Percentiles rank a stretch among this genome's conserved stretches.
Evolutionary conservation across 2,329 filamentous ascomycete genomes (phyloP).

Genomic region (Cordyceps farinosa): DNA sequence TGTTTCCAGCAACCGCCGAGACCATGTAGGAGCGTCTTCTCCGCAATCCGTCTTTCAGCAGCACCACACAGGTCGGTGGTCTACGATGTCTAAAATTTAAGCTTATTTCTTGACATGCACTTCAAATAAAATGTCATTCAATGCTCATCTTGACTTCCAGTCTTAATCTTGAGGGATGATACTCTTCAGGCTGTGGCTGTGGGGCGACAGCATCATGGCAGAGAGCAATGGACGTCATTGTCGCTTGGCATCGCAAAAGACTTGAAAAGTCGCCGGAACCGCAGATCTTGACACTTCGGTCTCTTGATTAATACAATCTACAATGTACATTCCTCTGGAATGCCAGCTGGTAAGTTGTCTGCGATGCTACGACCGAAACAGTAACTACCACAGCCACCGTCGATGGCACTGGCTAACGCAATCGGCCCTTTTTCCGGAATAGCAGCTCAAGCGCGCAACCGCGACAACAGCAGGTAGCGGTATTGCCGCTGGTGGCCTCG

Average conservation of each 20-base stretch:
- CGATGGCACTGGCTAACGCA: no score
- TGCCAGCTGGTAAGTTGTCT: not conserved
- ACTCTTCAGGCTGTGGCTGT: not conserved
- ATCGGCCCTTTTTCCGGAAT: not conserved
- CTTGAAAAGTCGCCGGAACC: not conserved
- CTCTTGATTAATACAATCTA: not conserved
- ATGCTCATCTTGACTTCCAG: not conserved
- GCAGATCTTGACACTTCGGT: no score
- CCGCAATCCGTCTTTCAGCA: not conserved
- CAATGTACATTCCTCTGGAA: not conserved
- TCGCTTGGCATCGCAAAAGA: not conserved
- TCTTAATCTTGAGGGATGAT: not conserved
- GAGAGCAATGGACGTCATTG: not conserved
- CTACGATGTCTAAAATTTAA: not conserved
- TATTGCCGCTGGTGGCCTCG: constrained; percentile 6
- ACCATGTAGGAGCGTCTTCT: not conserved
- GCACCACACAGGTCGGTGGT: not conserved
- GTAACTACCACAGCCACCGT: no score
- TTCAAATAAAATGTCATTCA: no score
- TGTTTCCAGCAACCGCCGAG: not conserved
- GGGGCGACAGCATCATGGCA: constrained; percentile 7
- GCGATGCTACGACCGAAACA: not conserved
- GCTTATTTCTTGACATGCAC: not conserved
- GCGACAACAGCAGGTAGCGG: not conserved
- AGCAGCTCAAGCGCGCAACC: not conserved